Conservation (phyloP, 2,329 filamentous ascomycete species). For the Colletotrichum sp. region DNA sequence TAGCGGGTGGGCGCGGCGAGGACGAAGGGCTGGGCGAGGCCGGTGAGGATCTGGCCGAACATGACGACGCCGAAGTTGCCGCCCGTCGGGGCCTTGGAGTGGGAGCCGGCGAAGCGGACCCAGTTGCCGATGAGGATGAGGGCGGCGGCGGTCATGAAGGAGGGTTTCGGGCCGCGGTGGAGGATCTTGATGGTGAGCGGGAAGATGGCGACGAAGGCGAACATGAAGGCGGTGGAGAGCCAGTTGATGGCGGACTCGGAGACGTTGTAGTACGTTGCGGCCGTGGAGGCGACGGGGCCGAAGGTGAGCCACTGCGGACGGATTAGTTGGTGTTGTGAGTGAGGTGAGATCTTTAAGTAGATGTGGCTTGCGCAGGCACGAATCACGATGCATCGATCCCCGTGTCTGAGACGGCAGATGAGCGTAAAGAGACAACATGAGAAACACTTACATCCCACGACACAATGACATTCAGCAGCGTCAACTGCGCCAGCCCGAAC, state of each 20-base stretch:
- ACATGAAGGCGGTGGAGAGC: slow-evolving; percentile 87
- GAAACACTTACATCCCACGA: slow-evolving; percentile 85
- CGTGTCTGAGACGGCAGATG: background rate
- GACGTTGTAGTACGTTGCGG: slow-evolving; percentile 78
- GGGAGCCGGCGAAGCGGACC: slow-evolving; percentile 81
- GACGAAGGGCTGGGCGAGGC: slow-evolving; percentile 90
- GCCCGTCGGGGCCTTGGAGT: slow-evolving; percentile 42
- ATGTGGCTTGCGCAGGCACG: background rate
- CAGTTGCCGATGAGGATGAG: slow-evolving; percentile 87
- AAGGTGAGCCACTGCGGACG: slow-evolving; percentile 98
- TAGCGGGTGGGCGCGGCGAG: slow-evolving; percentile 88
- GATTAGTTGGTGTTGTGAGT: too few relatives aligned
- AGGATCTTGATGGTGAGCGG: slow-evolving; percentile 80
- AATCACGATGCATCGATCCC: background rate
- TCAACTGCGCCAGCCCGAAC: slow-evolving; percentile 84
- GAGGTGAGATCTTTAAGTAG: background rate
- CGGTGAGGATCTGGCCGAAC: slow-evolving; percentile 90
- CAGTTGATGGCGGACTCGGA: slow-evolving; percentile 85
- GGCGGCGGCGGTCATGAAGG: slow-evolving; percentile 75
- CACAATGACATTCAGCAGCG: slow-evolving; percentile 88
- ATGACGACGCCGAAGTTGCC: slow-evolving; percentile 79
- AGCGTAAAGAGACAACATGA: background rate
- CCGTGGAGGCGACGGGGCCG: slow-evolving; percentile 78
- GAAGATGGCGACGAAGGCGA: slow-evolving; percentile 77
- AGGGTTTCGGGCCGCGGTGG: slow-evolving; percentile 78